Conservation (phyloP, 2,329 filamentous ascomycete genomes). For the Neonectria neomacrospora region DNA sequence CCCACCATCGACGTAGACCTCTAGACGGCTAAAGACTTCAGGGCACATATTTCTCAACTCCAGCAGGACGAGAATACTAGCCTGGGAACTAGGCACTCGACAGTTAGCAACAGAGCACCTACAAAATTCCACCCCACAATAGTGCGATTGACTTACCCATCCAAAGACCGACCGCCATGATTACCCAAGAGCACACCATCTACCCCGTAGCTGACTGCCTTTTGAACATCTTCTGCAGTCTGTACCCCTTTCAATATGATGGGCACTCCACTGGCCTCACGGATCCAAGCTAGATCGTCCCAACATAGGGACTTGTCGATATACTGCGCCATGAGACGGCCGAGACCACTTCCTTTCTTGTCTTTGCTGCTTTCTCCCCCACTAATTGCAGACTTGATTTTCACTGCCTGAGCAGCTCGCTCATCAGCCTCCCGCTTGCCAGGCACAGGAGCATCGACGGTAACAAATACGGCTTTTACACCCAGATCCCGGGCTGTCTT, state of each 20-base stretch:
- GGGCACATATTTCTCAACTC: conserved; percentile 60
- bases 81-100: conserved; percentile 44
- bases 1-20: conserved; percentile 64
- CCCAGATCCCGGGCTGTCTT: conserved; percentile 53
- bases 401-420: conserved; percentile 58
- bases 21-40: conserved; percentile 58
- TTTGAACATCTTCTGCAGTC: conserved; percentile 62
- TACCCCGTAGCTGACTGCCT: conserved; percentile 58
- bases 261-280: conserved; percentile 54
- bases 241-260: conserved; percentile 66
- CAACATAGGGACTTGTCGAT: conserved; percentile 62
- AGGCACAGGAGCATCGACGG: conserved; percentile 64
- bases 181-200: conserved; percentile 66
- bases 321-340: conserved; percentile 60
- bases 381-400: conserved; percentile 49
- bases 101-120: background rate
- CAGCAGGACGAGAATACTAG: conserved; percentile 61
- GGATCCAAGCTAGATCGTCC: conserved; percentile 64
- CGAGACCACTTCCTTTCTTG: conserved; percentile 63
- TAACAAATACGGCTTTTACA: conserved; percentile 61
- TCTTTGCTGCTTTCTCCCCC: conserved; percentile 58
- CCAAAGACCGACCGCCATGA: conserved; percentile 67
- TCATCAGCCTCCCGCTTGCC: conserved; percentile 67
- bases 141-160: conserved; percentile 48
- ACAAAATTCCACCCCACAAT: background rate